phyloP scores from a whole-genome alignment of 2,329 filamentous ascomycete species.

The Fusarium neocosmosporiellum region DNA sequence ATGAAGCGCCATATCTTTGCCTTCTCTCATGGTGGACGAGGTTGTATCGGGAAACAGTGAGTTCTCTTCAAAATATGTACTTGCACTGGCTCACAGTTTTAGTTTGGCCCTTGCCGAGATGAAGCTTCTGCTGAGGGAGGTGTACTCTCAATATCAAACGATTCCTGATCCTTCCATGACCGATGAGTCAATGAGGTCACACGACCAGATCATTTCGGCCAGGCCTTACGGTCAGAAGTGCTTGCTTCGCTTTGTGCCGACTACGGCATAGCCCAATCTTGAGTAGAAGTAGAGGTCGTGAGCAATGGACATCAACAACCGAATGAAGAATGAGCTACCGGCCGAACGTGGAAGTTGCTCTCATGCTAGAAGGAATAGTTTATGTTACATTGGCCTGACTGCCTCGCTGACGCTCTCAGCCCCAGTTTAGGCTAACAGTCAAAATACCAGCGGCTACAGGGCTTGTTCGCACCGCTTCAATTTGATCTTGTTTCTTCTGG shows the following conservation, averaged over 20 bases:
- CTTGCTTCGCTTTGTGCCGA: background rate
- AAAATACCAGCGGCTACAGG: no score
- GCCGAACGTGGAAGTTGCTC: no score
- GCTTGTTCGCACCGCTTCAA: no score
- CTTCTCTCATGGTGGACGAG: conserved; percentile 71
- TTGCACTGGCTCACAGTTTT: background rate
- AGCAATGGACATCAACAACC: background rate
- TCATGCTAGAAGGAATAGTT: no score
- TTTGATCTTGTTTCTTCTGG: no score
- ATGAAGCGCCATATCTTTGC: conserved; percentile 70
- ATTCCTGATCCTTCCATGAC: conserved; percentile 11
- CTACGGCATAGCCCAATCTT: background rate
- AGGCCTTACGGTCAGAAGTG: conserved; percentile 18
- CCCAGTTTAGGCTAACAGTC: no score
- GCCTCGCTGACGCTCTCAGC: no score
- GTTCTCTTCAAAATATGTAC: conserved; percentile 43
- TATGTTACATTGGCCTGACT: no score
- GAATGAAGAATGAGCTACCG: no score
- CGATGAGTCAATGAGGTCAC: conserved; percentile 7
- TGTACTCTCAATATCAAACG: conserved; percentile 7
- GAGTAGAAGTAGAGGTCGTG: background rate
- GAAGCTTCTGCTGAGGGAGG: conserved; percentile 14
- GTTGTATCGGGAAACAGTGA: conserved; percentile 74
- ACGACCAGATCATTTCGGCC: conserved; percentile 22
- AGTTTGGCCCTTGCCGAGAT: conserved; percentile 19